Evolutionary conservation across 2,329 filamentous ascomycete genomes (phyloP).

Genomic region (Scedosporium aurantiacum): DNA sequence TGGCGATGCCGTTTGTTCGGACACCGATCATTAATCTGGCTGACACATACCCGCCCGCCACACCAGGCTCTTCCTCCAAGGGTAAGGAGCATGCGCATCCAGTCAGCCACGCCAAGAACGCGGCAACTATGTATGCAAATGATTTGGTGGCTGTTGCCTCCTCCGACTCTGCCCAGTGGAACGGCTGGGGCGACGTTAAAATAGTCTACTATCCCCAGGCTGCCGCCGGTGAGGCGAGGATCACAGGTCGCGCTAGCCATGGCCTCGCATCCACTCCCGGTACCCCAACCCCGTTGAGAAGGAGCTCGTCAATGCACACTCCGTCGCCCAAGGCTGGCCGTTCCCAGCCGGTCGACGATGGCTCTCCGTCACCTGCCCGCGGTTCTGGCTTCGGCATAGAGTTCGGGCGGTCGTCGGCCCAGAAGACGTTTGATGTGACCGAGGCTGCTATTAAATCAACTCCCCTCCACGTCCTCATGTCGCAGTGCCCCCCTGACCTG

Average conservation of each 20-base stretch:
- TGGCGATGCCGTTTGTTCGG: constrained; percentile 74
- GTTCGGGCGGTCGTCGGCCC: constrained; percentile 24
- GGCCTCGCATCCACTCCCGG: constrained; percentile 38
- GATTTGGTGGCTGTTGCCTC: constrained; percentile 70
- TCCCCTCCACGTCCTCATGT: constrained; percentile 45
- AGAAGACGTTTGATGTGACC: constrained; percentile 55
- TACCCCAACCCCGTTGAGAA: constrained; percentile 61
- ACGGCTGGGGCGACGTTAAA: constrained; percentile 70
- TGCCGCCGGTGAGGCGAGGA: constrained; percentile 7
- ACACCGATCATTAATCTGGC: constrained; percentile 44
- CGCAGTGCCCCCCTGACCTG: constrained; percentile 48
- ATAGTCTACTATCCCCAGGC: constrained; percentile 63
- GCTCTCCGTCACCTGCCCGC: constrained; percentile 15
- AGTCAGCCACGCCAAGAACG: constrained; percentile 27
- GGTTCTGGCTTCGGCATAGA: constrained; percentile 28
- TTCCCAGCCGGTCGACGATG: background rate
- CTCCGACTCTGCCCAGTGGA: constrained; percentile 48
- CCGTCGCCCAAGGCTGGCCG: constrained; percentile 1
- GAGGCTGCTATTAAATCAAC: constrained; percentile 39
- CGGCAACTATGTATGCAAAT: constrained; percentile 61
- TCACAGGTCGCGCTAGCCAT: background rate
- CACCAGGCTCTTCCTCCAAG: constrained; percentile 46
- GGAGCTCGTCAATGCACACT: constrained; percentile 6
- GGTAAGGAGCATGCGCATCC: constrained; percentile 57
- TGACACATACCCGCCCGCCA: constrained; percentile 40